A percentile compares a stretch with the other conserved stretches of the same genome.
Conservation (phyloP, 73 alveolate species). For the Paramecium octaurelia region DNA sequence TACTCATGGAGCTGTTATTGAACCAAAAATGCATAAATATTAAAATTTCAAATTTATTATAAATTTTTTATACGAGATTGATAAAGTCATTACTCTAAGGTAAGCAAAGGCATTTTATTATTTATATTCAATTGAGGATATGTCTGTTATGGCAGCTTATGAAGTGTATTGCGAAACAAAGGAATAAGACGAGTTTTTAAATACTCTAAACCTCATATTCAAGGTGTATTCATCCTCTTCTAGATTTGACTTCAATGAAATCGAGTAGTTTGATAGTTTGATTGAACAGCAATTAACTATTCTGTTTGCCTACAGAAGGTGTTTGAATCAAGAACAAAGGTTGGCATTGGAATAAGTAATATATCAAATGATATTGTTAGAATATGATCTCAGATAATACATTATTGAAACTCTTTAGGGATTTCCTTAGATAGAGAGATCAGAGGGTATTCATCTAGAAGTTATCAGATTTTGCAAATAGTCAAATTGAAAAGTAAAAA, state of each 20-base stretch:
- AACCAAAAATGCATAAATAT: constrained; percentile 24
- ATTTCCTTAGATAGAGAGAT: background rate
- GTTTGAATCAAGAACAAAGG: background rate
- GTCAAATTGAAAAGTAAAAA: background rate
- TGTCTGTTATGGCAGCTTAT: constrained; percentile 46
- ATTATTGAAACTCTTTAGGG: constrained; percentile 10
- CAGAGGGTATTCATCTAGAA: background rate
- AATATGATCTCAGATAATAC: constrained; percentile 16
- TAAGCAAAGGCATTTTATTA: background rate
- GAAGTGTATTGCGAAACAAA: constrained; percentile 44
- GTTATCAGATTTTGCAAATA: background rate
- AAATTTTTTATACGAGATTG: background rate
- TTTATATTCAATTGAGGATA: constrained; percentile 27
- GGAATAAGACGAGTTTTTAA: constrained; percentile 28
- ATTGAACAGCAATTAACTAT: background rate
- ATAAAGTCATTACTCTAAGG: constrained; percentile 18
- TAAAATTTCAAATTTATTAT: constrained; percentile 17
- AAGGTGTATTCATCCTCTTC: background rate
- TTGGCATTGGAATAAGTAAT: background rate
- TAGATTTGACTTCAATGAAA: constrained; percentile 13
- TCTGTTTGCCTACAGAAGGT: constrained; percentile 25
- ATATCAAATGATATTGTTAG: background rate
- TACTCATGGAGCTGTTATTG: background rate
- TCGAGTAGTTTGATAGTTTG: background rate
- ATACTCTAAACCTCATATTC: background rate